These are phyloP conservation scores for Castanea sativa DNA, from an alignment of 306 rosid species.

Conservation along the genomic window DNA sequence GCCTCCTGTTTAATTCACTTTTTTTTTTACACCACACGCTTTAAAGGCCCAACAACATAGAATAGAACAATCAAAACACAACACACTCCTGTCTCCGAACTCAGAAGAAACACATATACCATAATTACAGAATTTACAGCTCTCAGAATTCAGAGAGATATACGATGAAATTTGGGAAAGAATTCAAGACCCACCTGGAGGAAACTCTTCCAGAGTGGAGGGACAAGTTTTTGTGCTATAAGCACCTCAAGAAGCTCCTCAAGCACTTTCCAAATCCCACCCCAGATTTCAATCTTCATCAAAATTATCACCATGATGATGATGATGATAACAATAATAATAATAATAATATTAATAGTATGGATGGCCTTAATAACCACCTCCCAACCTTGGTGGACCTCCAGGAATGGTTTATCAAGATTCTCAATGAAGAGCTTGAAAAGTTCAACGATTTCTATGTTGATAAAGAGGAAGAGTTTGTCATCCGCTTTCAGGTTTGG, in stretches of 20 bases:
- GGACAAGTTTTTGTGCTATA: constrained; percentile 93
- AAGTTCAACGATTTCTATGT: constrained; percentile 87
- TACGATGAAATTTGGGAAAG: constrained; percentile 88
- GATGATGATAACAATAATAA: no score
- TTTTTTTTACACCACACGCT: neutral
- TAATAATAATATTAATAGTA: neutral
- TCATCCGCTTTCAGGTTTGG: constrained; percentile 84
- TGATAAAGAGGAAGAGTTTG: constrained; percentile 90
- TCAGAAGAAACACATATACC: neutral
- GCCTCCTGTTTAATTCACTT: neutral
- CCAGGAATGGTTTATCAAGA: constrained; percentile 72
- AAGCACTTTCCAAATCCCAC: constrained; percentile 36
- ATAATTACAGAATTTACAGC: no score
- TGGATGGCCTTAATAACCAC: neutral
- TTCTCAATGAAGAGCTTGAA: constrained; percentile 75
- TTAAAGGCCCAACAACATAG: no score
- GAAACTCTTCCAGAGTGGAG: constrained; percentile 98
- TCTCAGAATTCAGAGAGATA: neutral
- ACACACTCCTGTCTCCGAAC: neutral
- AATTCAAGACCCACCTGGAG: constrained; percentile 80
- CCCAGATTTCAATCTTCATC: constrained; percentile 22
- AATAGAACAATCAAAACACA: no score
- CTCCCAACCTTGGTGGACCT: constrained; percentile 29
- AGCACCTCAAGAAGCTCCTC: constrained; percentile 77
- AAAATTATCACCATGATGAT: constrained; percentile 1